Evolutionary conservation across 2,329 filamentous ascomycete genomes (phyloP), one percentile per base, ranked within the genome.

Genomic region (Raffaelea arxii): DNA sequence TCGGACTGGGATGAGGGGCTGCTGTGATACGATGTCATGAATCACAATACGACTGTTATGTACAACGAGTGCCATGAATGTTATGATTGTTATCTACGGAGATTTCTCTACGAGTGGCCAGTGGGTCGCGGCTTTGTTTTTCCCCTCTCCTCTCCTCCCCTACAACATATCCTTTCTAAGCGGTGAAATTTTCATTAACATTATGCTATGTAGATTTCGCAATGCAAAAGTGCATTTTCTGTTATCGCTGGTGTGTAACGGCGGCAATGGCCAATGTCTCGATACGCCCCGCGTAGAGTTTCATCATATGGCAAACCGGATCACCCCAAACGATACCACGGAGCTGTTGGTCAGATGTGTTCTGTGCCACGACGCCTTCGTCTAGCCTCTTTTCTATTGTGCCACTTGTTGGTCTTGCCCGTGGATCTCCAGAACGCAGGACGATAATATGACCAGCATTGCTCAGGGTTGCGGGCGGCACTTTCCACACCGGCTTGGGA

Each of bases 281-380:
- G 39, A 94, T 76, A 45, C 88, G 67, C 19, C 72, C 75, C 14
- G 78, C 77, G 63, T 94, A 94, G 19, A 92, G 58, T 49, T 70
- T 77, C 88, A 94, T 94, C 54, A 80, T 71, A 65, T 94, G 88
- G 59, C 80, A 84, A 38, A 87, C 69, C 0, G 86, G 84, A 59
- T 94, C 87, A 0, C 88, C 88, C 75, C 88, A 94, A 4, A 94
- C 70, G 0, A 89, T 74, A 2, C 70, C 73, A 22, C 83, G 69
- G 43, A 94, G 62, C 58, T 85, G 70, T 38, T 82, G 76, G 52
- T 92, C 84, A 1, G 69, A 75, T 9, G 82, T 75, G 10, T 80
- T 72, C 51, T 82, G 81, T 2, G 86, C 86, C 41, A 85, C 75
- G 0, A 89, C 75, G 4, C 79, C 76, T 42, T 82, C 74, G 48